Evolutionary conservation across 2,329 filamentous ascomycete genomes (phyloP).

Genomic region (Cladosporium sp.): DNA sequence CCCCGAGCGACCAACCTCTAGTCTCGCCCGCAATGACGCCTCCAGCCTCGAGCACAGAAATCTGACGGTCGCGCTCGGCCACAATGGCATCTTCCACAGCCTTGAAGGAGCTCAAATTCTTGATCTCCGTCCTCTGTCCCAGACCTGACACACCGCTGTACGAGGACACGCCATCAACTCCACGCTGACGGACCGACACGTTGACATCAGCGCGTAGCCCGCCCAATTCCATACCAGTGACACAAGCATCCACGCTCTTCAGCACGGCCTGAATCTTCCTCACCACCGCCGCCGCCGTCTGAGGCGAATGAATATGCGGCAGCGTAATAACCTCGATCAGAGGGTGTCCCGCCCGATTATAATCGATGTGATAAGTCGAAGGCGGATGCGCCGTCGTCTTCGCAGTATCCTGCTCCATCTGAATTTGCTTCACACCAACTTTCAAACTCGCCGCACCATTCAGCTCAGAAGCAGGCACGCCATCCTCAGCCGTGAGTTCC

Average conservation of each 20-base stretch:
- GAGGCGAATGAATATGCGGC: constrained; percentile 80
- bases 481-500: constrained; percentile 68
- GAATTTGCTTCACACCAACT: constrained; percentile 85
- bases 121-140: constrained; percentile 91
- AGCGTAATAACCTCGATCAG: constrained; percentile 93
- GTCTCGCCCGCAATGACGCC: constrained; percentile 79
- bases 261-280: constrained; percentile 81
- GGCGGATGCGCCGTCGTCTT: constrained; percentile 80
- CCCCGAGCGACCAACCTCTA: constrained; percentile 83
- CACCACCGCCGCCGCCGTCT: constrained; percentile 82
- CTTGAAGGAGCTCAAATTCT: constrained; percentile 92
- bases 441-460: constrained; percentile 60
- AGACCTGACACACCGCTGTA: constrained; percentile 59
- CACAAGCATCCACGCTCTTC: constrained; percentile 75
- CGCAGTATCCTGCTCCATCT: constrained; percentile 96
- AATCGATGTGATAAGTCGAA: constrained; percentile 75
- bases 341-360: constrained; percentile 87
- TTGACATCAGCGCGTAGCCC: constrained; percentile 92
- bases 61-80: constrained; percentile 85
- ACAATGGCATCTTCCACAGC: constrained; percentile 92
- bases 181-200: constrained; percentile 70
- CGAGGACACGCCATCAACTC: constrained; percentile 34
- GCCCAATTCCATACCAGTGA: constrained; percentile 87
- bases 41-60: constrained; percentile 69
- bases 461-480: constrained; percentile 69